Conservation (phyloP, 1,284 basidiomycete species). For the Meira miltonrushii region DNA sequence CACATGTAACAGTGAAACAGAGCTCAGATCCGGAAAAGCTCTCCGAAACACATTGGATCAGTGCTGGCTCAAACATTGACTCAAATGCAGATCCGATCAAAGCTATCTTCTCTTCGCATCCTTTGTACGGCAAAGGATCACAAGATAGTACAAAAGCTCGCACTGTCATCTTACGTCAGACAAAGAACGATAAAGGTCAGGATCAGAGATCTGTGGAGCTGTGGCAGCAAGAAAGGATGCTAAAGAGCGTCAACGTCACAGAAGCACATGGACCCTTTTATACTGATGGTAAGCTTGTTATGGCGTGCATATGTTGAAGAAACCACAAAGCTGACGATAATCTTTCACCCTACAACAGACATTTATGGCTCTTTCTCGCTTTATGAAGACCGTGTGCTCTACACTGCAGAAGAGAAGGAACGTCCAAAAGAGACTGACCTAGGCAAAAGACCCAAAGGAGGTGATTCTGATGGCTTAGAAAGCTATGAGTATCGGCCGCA, state of each 20-base stretch:
- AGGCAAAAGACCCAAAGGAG: not conserved
- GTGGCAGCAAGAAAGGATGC: slow-evolving; percentile 57
- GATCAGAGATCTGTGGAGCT: slow-evolving; percentile 63
- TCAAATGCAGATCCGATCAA: slow-evolving; percentile 3
- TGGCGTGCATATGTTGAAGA: not conserved
- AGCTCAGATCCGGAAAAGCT: too few relatives aligned
- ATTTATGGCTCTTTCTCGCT: slow-evolving; percentile 5
- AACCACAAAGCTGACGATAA: slow-evolving; percentile 54
- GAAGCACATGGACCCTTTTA: slow-evolving; percentile 62
- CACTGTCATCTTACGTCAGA: not conserved
- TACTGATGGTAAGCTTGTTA: slow-evolving; percentile 58
- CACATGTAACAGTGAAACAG: not conserved
- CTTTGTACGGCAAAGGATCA: not conserved
- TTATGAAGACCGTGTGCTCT: slow-evolving; percentile 46
- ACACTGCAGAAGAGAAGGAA: slow-evolving; percentile 56
- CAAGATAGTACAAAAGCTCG: not conserved
- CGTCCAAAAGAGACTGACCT: slow-evolving; percentile 18
- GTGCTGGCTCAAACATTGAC: not conserved
- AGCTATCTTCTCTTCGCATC: slow-evolving; percentile 2
- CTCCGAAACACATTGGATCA: not conserved
- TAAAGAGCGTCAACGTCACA: slow-evolving; percentile 60
- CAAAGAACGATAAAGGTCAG: slow-evolving; percentile 16
- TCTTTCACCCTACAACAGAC: not conserved
- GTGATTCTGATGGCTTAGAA: not conserved
- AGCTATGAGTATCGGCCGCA: not conserved